A percentile compares a stretch with the other conserved stretches of the same genome.
Conservation (phyloP, 148 eudicot genomes). For the Persicaria tinctoria region DNA sequence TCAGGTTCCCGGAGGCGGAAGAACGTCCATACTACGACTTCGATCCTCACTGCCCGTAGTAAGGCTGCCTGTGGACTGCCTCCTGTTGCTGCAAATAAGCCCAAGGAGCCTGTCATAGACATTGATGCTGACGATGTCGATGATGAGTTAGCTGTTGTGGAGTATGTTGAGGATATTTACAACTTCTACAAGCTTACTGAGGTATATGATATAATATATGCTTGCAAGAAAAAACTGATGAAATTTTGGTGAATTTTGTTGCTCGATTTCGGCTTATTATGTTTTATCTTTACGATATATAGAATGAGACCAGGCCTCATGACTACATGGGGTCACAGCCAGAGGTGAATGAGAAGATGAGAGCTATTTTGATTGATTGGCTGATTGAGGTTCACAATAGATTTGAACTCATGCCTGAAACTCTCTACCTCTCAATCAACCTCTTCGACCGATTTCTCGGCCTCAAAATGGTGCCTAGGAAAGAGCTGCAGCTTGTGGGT, state of each 20-base stretch:
- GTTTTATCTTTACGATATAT: background rate
- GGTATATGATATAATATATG: slow-evolving; percentile 20
- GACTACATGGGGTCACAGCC: slow-evolving; percentile 45
- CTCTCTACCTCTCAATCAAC: slow-evolving; percentile 48
- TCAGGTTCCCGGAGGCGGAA: slow-evolving; percentile 19
- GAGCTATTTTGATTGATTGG: slow-evolving; percentile 58
- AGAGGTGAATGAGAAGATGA: slow-evolving; percentile 50
- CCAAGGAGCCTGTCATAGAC: slow-evolving; percentile 29
- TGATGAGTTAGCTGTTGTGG: slow-evolving; percentile 51
- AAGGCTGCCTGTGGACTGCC: slow-evolving; percentile 45
- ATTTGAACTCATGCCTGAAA: slow-evolving; percentile 51
- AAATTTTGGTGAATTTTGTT: background rate
- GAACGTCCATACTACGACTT: slow-evolving; percentile 36
- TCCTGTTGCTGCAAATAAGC: slow-evolving; percentile 11
- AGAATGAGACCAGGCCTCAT: slow-evolving; percentile 28
- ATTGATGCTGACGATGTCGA: slow-evolving; percentile 54
- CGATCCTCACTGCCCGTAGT: slow-evolving; percentile 56
- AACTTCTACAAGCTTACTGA: slow-evolving; percentile 50
- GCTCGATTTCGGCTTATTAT: background rate
- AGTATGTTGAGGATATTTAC: slow-evolving; percentile 58
- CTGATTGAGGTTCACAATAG: slow-evolving; percentile 51
- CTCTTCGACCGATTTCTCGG: slow-evolving; percentile 39
- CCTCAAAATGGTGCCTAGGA: slow-evolving; percentile 23
- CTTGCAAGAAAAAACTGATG: background rate
- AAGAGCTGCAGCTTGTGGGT: slow-evolving; percentile 46